Conservation (phyloP, 1,139 yeast species). For the Candida sanyaensis region DNA sequence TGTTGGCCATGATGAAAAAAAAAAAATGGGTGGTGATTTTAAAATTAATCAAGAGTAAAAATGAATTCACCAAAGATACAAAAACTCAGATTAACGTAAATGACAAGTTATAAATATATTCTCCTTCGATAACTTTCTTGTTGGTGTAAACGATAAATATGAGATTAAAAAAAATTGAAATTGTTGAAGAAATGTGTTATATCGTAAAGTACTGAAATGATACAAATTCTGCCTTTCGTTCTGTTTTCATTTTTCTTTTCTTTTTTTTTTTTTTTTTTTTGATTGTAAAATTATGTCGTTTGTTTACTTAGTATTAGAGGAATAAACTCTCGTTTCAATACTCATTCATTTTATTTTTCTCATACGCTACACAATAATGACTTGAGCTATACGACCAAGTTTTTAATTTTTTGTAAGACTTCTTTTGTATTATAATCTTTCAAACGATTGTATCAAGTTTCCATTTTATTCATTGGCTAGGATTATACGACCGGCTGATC, state of each 20-base stretch:
- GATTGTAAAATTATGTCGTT: no score
- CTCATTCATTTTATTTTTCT: no score
- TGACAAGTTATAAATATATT: neutral
- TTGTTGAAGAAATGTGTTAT: neutral
- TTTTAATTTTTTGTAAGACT: neutral
- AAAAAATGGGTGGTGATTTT: neutral
- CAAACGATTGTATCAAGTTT: neutral
- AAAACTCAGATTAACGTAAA: neutral
- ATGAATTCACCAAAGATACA: neutral
- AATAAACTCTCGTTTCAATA: no score
- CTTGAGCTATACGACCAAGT: constrained; percentile 1
- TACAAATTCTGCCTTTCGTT: constrained; percentile 1
- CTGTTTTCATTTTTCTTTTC: neutral
- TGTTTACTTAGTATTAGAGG: no score
- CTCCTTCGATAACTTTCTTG: neutral
- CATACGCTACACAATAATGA: no score
- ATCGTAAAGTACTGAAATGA: constrained; percentile 1
- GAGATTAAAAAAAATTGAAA: neutral
- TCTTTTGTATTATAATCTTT: neutral
- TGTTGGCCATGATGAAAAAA: constrained; percentile 13
- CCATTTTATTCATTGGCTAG: neutral
- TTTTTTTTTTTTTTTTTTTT: neutral
- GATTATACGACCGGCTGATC: no score
- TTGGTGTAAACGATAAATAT: neutral
- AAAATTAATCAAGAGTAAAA: neutral